Base-by-base conservation (phyloP, 2,329 filamentous ascomycete species). In the Colletotrichum acutatum region DNA sequence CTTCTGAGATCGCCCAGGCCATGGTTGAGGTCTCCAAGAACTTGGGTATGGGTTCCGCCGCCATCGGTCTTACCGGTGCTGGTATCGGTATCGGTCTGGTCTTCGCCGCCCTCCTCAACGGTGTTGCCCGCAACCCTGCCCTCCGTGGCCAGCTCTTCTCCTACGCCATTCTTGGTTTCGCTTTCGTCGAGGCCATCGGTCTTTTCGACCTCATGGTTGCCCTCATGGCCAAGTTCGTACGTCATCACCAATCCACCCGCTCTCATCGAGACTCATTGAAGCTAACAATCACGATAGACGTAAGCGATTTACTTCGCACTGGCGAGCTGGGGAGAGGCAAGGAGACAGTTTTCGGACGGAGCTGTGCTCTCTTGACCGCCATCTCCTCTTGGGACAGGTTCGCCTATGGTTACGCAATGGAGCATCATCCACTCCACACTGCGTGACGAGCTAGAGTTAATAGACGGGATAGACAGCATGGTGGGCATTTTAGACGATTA, bases 31-130 rank as follows among this genome's bases (percentile, higher is more conserved):
- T 94, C 87, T 95, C 93, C 86, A 93, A 95, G 91, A 95, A 95
- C 92, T 85, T 95, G 83, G 93, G 93, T 90, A 95, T 95, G 93
- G 93, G 93, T 87, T 89, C 92, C 80, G 94, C 94, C 83, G 94
- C 94, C 89, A 95, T 97, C 84, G 94, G 94, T 93, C 93, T 97
- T 83, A 94, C 93, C 84, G 93, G 93, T 93, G 93, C 94, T 84
- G 93, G 94, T 95, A 94, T 97, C 86, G 94, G 94, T 94, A 97
- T 97, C 87, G 94, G 94, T 90, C 92, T 96, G 84, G 94, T 97
- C 84, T 97, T 97, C 91, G 94, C 93, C 84, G 92, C 94, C 82
- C 94, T 97, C 84, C 90, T 97, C 84, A 92, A 94, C 87, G 92
- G 92, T 88, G 94, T 97, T 85, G 94, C 94, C 89, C 94, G 94